Evolutionary conservation across 75 land plant genomes (phyloP).

Genomic region (Selaginella tamariscina): DNA sequence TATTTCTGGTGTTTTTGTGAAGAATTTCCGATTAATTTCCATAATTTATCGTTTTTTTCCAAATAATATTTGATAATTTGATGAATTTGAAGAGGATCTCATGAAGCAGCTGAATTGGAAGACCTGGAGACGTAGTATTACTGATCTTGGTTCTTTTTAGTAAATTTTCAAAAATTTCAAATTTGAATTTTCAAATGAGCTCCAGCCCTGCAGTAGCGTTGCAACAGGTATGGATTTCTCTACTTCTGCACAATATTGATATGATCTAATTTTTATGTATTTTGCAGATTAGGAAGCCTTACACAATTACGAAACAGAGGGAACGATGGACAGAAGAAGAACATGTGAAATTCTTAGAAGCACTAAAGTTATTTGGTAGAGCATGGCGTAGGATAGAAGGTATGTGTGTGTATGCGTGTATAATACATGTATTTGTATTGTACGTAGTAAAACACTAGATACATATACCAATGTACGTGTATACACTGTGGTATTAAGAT

Average conservation of each 20-base stretch:
- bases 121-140: background rate
- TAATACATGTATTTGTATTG: background rate
- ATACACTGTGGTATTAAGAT: no score
- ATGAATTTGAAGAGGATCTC: no score
- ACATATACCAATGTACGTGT: no score
- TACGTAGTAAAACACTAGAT: background rate
- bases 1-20: background rate
- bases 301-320: conserved; percentile 2
- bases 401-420: background rate
- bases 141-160: background rate
- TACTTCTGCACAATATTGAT: background rate
- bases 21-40: background rate
- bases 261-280: background rate
- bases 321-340: conserved; percentile 10
- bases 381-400: conserved; percentile 8
- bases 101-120: background rate
- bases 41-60: background rate
- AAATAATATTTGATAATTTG: no score
- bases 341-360: conserved; percentile 4
- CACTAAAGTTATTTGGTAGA: conserved; percentile 4
- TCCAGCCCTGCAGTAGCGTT: background rate
- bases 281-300: conserved; percentile 7
- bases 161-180: background rate
- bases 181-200: background rate
- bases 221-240: background rate